Conservation (phyloP, 768 basidiomycete species). For the Tephrocybe sp. region DNA sequence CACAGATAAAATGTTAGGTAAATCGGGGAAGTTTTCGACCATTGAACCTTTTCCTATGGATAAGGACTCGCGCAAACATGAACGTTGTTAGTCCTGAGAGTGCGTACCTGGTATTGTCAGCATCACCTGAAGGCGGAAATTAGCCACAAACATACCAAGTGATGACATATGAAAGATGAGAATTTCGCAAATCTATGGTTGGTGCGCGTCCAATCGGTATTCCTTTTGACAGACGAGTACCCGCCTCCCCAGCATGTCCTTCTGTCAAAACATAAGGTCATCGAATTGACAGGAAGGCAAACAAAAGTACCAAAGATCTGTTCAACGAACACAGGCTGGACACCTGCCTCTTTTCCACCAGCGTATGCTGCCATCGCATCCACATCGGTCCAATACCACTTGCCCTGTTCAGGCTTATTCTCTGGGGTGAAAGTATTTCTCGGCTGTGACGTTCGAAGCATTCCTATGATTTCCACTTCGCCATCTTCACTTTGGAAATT, state of each 20-base stretch:
- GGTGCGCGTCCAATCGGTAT: slow-evolving; percentile 83
- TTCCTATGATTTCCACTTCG: slow-evolving; percentile 76
- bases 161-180: slow-evolving; percentile 91
- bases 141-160: slow-evolving; percentile 65
- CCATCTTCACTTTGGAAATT: slow-evolving; percentile 38
- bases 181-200: slow-evolving; percentile 85
- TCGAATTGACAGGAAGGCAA: neutral
- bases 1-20: slow-evolving; percentile 16
- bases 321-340: slow-evolving; percentile 90
- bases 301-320: slow-evolving; percentile 76
- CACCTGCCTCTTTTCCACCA: slow-evolving; percentile 66
- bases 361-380: slow-evolving; percentile 73
- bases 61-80: slow-evolving; percentile 73
- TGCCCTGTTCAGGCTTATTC: slow-evolving; percentile 72
- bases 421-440: slow-evolving; percentile 86
- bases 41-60: slow-evolving; percentile 49
- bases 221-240: slow-evolving; percentile 58
- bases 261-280: slow-evolving; percentile 43
- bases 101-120: slow-evolving; percentile 64
- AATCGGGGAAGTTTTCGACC: slow-evolving; percentile 60
- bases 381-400: slow-evolving; percentile 94
- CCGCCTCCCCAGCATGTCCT: slow-evolving; percentile 77
- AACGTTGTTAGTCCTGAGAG: slow-evolving; percentile 79
- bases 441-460: slow-evolving; percentile 76
- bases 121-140: neutral